Conservation (phyloP, 805 yeast genomes). For the Ogataea nitratoaversa region DNA sequence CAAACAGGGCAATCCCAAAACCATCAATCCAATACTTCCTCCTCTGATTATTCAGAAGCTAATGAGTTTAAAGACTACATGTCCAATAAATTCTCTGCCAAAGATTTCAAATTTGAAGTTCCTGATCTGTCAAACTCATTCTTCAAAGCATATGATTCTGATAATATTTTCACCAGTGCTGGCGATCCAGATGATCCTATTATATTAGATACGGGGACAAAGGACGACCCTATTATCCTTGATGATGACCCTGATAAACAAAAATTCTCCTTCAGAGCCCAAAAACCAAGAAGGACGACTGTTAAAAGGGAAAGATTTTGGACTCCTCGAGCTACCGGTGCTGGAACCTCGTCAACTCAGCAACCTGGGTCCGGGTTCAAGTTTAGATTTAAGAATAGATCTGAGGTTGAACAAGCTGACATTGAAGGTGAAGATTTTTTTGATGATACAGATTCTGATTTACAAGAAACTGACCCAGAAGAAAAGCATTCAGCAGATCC, state of each 20-base stretch:
- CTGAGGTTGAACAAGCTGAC: conserved; percentile 3
- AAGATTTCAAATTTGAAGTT: background rate
- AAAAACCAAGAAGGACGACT: background rate
- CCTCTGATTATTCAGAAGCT: too few relatives aligned
- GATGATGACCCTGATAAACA: conserved; percentile 11
- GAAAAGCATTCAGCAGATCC: background rate
- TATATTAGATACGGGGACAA: conserved; percentile 24
- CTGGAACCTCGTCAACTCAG: too few relatives aligned
- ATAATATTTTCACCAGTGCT: conserved; percentile 3
- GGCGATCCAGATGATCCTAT: conserved; percentile 25
- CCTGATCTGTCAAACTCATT: too few relatives aligned
- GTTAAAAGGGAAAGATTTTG: background rate
- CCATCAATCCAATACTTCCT: too few relatives aligned
- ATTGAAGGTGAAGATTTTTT: background rate
- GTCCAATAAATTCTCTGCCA: background rate
- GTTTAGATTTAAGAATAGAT: conserved; percentile 1
- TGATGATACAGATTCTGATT: conserved; percentile 1
- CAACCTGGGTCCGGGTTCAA: too few relatives aligned
- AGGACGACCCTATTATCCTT: conserved; percentile 28
- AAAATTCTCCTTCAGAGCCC: too few relatives aligned
- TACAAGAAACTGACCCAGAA: background rate
- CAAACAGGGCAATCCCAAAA: too few relatives aligned
- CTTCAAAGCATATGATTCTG: too few relatives aligned
- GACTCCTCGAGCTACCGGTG: too few relatives aligned
- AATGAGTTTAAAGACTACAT: background rate